Conservation (phyloP, 192 early-diverging fungal species). For the Lobosporangium transversale region DNA sequence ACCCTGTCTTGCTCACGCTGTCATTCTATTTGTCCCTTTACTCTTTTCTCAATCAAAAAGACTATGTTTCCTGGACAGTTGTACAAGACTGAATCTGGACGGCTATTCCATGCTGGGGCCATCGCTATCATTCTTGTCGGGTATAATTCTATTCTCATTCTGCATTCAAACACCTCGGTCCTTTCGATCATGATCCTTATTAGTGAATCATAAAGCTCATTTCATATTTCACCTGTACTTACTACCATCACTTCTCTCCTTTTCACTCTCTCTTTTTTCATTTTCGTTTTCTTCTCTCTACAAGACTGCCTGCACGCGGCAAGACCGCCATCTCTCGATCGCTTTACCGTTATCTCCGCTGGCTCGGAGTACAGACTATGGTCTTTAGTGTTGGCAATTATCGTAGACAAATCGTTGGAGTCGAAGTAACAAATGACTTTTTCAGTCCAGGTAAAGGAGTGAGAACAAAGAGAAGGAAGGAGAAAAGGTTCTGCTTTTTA, state of each 20-base stretch:
- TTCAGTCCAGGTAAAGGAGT: slow-evolving; percentile 73
- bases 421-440: slow-evolving; percentile 70
- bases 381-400: slow-evolving; percentile 99
- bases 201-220: too few species aligned
- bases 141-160: slow-evolving; percentile 31
- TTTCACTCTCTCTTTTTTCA: neutral
- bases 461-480: neutral
- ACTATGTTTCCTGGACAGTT: slow-evolving; percentile 71
- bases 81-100: slow-evolving; percentile 82
- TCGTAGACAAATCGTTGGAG: slow-evolving; percentile 80
- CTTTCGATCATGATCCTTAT: too few species aligned
- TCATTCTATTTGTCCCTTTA: too few species aligned
- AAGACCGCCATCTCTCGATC: slow-evolving; percentile 92
- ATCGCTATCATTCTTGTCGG: slow-evolving; percentile 83
- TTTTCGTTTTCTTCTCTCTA: neutral
- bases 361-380: slow-evolving; percentile 92
- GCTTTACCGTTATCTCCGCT: slow-evolving; percentile 90
- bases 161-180: too few species aligned
- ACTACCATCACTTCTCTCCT: neutral
- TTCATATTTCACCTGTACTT: neutral
- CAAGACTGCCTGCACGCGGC: slow-evolving; percentile 87
- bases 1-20: too few species aligned
- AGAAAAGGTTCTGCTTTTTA: neutral
- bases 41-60: too few species aligned
- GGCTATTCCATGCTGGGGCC: slow-evolving; percentile 83